A percentile compares a stretch with the other conserved stretches of the same genome.
Evolutionary conservation across 208 protist genomes (phyloP).

Genomic region (Tritrichomonas foetus): DNA sequence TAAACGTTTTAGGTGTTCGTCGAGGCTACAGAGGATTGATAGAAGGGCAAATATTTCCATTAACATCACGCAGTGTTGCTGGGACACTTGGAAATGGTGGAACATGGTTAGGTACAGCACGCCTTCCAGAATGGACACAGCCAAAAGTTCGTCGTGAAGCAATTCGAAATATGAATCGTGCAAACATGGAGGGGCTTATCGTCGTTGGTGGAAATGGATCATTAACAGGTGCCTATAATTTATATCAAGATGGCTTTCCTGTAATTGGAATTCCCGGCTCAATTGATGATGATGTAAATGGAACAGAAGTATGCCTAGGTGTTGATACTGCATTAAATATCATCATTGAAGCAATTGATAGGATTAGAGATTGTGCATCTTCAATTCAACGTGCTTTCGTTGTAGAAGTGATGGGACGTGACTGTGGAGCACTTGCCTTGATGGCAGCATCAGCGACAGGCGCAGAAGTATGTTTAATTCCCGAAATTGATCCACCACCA

Average conservation of each 20-base stretch:
- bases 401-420: not conserved
- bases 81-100: not conserved
- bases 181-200: not conserved
- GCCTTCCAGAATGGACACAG: not conserved
- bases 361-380: not conserved
- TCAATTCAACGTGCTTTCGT: slow-evolving; percentile 22
- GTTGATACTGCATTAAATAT: slow-evolving; percentile 2
- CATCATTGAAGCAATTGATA: not conserved
- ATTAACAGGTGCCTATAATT: not conserved
- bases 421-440: not conserved
- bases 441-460: not conserved
- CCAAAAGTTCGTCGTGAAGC: not conserved
- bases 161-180: not conserved
- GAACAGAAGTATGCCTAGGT: not conserved
- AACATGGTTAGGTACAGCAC: not conserved
- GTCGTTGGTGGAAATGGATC: not conserved
- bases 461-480: not conserved
- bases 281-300: slow-evolving; percentile 29
- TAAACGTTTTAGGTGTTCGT: not conserved
- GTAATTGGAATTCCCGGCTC: not conserved
- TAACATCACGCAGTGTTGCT: not conserved
- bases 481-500: not conserved
- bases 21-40: not conserved
- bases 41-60: not conserved
- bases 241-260: not conserved